Evolutionary conservation across 768 basidiomycete species (phyloP).

Genomic region (Trametes meyenii): DNA sequence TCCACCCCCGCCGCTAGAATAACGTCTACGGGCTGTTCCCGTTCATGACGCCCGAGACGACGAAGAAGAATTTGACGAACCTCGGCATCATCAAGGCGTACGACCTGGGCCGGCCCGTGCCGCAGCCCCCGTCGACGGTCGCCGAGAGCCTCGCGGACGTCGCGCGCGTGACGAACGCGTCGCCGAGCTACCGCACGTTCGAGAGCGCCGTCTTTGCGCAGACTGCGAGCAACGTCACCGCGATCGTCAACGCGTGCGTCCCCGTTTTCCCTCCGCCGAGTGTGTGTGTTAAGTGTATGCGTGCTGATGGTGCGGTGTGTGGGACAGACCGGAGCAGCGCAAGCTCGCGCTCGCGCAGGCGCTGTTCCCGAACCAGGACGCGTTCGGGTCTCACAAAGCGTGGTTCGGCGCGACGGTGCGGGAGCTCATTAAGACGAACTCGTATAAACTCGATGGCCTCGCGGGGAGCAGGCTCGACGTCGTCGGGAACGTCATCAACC

Average conservation of each 20-base stretch:
- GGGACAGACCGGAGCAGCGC: slow-evolving; percentile 5
- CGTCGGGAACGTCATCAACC: slow-evolving; percentile 51
- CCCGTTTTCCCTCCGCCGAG: no score
- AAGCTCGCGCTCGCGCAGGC: slow-evolving; percentile 18
- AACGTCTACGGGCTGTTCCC: slow-evolving; percentile 82
- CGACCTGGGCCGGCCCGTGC: slow-evolving; percentile 55
- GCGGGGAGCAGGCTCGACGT: slow-evolving; percentile 48
- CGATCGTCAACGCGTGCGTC: slow-evolving; percentile 15
- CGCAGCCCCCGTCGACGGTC: slow-evolving; percentile 1
- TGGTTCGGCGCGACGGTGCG: slow-evolving; percentile 34
- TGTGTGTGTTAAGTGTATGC: no score
- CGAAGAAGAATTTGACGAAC: slow-evolving; percentile 45
- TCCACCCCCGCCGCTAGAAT: slow-evolving; percentile 24
- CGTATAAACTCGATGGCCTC: slow-evolving; percentile 18
- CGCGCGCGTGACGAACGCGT: slow-evolving; percentile 2
- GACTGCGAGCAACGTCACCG: slow-evolving; percentile 14
- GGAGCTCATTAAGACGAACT: slow-evolving; percentile 22
- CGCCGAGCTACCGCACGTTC: slow-evolving; percentile 7
- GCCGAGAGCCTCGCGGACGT: slow-evolving; percentile 12
- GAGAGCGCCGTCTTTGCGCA: slow-evolving; percentile 8
- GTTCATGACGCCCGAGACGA: slow-evolving; percentile 62
- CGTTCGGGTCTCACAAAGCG: slow-evolving; percentile 24
- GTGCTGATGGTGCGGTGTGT: neutral
- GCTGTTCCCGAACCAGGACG: slow-evolving; percentile 19
- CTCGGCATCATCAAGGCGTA: slow-evolving; percentile 49